Conservation (phyloP, 139 green algal genomes). For the Micractinium conductrix region DNA sequence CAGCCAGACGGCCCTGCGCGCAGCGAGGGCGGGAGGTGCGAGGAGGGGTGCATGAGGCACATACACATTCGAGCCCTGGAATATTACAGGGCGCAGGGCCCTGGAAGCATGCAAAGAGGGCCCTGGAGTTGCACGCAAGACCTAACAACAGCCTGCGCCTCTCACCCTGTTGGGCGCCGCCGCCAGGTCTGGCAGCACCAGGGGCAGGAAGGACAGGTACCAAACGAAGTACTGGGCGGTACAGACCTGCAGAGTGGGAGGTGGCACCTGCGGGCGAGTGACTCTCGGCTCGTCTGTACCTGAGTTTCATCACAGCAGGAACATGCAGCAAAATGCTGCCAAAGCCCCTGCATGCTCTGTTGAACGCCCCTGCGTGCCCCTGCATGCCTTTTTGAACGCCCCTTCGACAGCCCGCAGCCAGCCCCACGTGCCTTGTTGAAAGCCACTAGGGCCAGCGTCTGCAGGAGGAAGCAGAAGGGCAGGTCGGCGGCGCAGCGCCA, state of each 20-base stretch:
- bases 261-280: too few species aligned
- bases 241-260: conserved; percentile 44
- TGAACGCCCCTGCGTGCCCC: too few species aligned
- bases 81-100: background rate
- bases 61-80: too few species aligned
- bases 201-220: conserved; percentile 88
- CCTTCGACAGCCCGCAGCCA: too few species aligned
- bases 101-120: too few species aligned
- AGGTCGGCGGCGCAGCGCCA: conserved; percentile 35
- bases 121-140: background rate
- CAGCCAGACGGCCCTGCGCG: conserved; percentile 45
- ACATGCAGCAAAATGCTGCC: background rate
- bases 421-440: conserved; percentile 86
- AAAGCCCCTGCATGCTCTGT: too few species aligned
- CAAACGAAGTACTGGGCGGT: conserved; percentile 99
- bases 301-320: too few species aligned
- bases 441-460: conserved; percentile 89
- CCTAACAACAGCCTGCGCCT: background rate
- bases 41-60: too few species aligned
- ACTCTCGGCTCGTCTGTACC: too few species aligned
- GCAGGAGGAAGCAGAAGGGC: conserved; percentile 57
- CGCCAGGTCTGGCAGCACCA: conserved; percentile 66
- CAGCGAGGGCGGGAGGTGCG: background rate
- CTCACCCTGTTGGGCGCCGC: conserved; percentile 10
- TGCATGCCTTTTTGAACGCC: too few species aligned